Evolutionary conservation across 2,329 filamentous ascomycete species (phyloP), one percentile per base, ranked within the genome.

Genomic region (Cladosporium oxysporum): DNA sequence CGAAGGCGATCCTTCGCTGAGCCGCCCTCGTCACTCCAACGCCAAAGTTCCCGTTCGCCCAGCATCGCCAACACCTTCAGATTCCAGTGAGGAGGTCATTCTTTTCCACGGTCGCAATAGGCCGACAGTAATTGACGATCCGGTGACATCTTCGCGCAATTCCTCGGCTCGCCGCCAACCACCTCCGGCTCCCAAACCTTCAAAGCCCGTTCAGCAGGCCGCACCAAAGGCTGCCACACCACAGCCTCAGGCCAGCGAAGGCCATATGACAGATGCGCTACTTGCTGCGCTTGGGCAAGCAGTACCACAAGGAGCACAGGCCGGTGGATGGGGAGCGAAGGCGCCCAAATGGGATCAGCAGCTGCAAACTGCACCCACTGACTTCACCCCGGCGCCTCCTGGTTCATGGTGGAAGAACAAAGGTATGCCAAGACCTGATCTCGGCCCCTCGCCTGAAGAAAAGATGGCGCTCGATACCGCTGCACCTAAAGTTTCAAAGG

Each of bases 1-100:
- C 8, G 70, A 70, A 6, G 76, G 76, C 41, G 76, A 77, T 62
- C 62, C 70, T 8, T 67, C 69, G 37, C 69, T 77, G 5, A 69
- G 66, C 21, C 65, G 62, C 14, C 67, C 61, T 14, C 44, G 58
- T 3, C 68, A 68, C 28, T 65, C 65, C n/a, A 64, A 64, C 23
- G 50, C 57, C 12, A 49, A 55, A 29, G 49, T 61, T 18, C 64
- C 64, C 23, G 28, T 58, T 14, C 79, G 79, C 31, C 77, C 74
- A 44, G 72, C 79, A 2, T 81, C 80, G 5, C 79, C 79, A 18
- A 78, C 79, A 1, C 72, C 74, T 7, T 84, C 83, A 0, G 83
- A 87, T 69, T 91, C 90, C 0, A 90, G 89, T 72, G 90, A 91
- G 58, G 91, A 97, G 69, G 81, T 92, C 5, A 87, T 93, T 57